These are phyloP conservation scores for Xerocomus minutiporus DNA, from an alignment of 1,284 basidiomycete species.

Conservation along the genomic window DNA sequence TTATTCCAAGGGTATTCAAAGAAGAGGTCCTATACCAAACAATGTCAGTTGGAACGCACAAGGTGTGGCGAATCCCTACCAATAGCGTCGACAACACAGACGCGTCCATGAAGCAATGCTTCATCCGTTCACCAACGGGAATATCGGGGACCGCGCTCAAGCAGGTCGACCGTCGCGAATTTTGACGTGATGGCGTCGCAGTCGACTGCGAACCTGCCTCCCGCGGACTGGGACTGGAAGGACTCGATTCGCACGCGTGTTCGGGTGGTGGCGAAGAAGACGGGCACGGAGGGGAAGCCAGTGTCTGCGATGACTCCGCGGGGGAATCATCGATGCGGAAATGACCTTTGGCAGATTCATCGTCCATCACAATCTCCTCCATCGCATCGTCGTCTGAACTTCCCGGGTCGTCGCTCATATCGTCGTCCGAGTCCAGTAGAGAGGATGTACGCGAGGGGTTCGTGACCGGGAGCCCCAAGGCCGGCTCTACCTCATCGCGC, in stretches of 20 bases:
- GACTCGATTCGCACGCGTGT: slow-evolving; percentile 21
- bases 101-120: slow-evolving; percentile 68
- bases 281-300: slow-evolving; percentile 28
- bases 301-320: slow-evolving; percentile 24
- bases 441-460: slow-evolving; percentile 52
- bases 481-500: slow-evolving; percentile 59
- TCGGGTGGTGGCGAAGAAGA: slow-evolving; percentile 29
- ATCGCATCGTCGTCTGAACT: slow-evolving; percentile 71
- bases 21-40: slow-evolving; percentile 70
- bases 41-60: slow-evolving; percentile 1
- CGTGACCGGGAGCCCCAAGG: slow-evolving; percentile 71
- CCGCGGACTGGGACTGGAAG: slow-evolving; percentile 29
- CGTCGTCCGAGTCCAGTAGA: slow-evolving; percentile 68
- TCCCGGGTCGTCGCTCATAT: slow-evolving; percentile 66
- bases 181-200: slow-evolving; percentile 48
- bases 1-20: slow-evolving; percentile 98
- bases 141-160: slow-evolving; percentile 27
- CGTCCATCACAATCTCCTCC: slow-evolving; percentile 73
- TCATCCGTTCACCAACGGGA: slow-evolving; percentile 73
- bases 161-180: slow-evolving; percentile 43
- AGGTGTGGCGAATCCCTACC: slow-evolving; percentile 40
- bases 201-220: slow-evolving; percentile 36
- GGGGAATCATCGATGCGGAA: slow-evolving; percentile 17
- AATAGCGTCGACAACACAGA: slow-evolving; percentile 71
- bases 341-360: slow-evolving; percentile 43